Evolutionary conservation across 345 rosid species (phyloP).

Genomic region (Aquilaria malaccensis): DNA sequence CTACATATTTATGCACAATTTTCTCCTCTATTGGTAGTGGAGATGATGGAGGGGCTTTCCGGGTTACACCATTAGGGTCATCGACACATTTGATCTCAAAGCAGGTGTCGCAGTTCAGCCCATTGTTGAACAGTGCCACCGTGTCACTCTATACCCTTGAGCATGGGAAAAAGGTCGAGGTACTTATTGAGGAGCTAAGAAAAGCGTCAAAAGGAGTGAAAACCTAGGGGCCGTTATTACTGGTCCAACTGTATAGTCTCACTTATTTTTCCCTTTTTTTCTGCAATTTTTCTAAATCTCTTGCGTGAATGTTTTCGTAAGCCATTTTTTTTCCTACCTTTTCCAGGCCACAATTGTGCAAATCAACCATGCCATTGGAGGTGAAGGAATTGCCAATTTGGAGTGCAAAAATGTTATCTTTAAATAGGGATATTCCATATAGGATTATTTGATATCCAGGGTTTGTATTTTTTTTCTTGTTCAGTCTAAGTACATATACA

Average conservation of each 20-base stretch:
- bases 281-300: too few species aligned
- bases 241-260: constrained; percentile 51
- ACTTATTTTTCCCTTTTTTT: neutral
- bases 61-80: neutral
- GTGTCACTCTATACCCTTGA: too few species aligned
- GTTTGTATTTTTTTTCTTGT: constrained; percentile 24
- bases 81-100: neutral
- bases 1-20: too few species aligned
- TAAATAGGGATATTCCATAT: constrained; percentile 30
- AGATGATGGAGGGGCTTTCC: too few species aligned
- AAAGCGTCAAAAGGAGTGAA: too few species aligned
- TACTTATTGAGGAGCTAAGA: too few species aligned
- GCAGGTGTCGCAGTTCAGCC: neutral
- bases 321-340: constrained; percentile 8
- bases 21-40: too few species aligned
- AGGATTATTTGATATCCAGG: constrained; percentile 42
- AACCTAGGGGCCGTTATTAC: constrained; percentile 23
- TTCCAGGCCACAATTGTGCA: constrained; percentile 36
- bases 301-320: neutral
- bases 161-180: too few species aligned
- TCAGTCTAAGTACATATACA: neutral
- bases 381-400: constrained; percentile 37
- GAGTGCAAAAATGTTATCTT: constrained; percentile 36
- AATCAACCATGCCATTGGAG: constrained; percentile 52
- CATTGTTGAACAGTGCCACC: neutral